A percentile compares a stretch with the other conserved stretches of the same genome.
Conservation (phyloP, 768 basidiomycete species). For the Serendipita sp. region DNA sequence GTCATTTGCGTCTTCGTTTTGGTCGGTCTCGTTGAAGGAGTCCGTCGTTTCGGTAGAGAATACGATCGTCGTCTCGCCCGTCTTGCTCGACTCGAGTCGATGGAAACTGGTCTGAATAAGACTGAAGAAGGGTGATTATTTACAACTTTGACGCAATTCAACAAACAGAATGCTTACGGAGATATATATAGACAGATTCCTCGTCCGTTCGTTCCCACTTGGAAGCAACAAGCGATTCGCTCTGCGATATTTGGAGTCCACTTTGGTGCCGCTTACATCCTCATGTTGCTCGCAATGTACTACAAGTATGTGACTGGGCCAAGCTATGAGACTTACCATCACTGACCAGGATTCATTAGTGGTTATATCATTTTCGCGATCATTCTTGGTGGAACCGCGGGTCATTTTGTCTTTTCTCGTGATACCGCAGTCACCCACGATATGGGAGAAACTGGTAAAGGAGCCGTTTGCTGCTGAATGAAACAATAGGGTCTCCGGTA, state of each 20-base stretch:
- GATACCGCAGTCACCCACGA: neutral
- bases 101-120: neutral
- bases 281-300: constrained; percentile 18
- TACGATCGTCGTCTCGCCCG: constrained; percentile 16
- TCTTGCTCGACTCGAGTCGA: neutral
- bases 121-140: neutral
- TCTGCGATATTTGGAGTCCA: constrained; percentile 16
- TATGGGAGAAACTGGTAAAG: neutral
- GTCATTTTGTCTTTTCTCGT: neutral
- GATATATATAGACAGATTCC: neutral
- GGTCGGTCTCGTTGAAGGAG: constrained; percentile 17
- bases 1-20: constrained; percentile 20
- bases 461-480: neutral
- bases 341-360: constrained; percentile 18
- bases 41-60: constrained; percentile 16
- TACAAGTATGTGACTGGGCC: neutral
- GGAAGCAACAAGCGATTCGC: constrained; percentile 17
- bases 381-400: constrained; percentile 14
- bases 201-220: constrained; percentile 14
- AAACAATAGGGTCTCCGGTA: too few relatives aligned
- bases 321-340: neutral
- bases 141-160: neutral
- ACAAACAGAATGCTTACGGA: neutral
- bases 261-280: constrained; percentile 18
- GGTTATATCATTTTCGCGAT: constrained; percentile 20